Conservation (phyloP, 2,329 filamentous ascomycete species). For the Diaporthe sp. region DNA sequence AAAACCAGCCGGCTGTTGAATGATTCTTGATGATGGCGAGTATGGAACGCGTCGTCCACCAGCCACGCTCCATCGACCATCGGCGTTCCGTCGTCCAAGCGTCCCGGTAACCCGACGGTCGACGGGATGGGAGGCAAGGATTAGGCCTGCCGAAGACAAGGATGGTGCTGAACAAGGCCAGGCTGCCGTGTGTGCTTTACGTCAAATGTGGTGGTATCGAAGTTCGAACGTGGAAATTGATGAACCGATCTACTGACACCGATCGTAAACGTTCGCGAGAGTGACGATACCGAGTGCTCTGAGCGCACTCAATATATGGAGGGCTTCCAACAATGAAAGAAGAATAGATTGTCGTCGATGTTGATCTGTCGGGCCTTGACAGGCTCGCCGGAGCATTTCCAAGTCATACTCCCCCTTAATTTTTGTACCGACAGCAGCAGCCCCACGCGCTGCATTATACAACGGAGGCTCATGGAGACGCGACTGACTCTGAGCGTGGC, state of each 20-base stretch:
- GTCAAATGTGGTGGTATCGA: slow-evolving; percentile 6
- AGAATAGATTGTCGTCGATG: neutral
- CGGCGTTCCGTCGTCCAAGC: slow-evolving; percentile 26
- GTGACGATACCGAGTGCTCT: slow-evolving; percentile 17
- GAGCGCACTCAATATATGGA: neutral
- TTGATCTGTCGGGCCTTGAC: slow-evolving; percentile 10
- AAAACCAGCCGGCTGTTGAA: neutral
- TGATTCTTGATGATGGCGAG: neutral
- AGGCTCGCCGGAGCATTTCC: slow-evolving; percentile 16
- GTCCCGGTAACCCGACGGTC: slow-evolving; percentile 22
- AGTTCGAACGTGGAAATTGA: slow-evolving; percentile 12
- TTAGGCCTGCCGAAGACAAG: slow-evolving; percentile 21
- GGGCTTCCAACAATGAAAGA: neutral
- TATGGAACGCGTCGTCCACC: neutral
- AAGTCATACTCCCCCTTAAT: slow-evolving; percentile 30
- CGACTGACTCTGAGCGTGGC: slow-evolving; percentile 25
- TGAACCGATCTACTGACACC: slow-evolving; percentile 16
- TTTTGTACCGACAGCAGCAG: slow-evolving; percentile 30
- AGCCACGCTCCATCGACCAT: neutral
- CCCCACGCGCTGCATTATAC: slow-evolving; percentile 25
- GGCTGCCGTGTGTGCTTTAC: slow-evolving; percentile 6
- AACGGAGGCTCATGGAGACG: slow-evolving; percentile 24
- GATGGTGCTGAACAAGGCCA: neutral
- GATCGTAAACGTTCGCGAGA: neutral
- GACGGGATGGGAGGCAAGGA: slow-evolving; percentile 32